These are phyloP conservation scores for Tolypocladium ophioglossoides DNA, from an alignment of 2,329 filamentous ascomycete genomes.

Conservation along the genomic window DNA sequence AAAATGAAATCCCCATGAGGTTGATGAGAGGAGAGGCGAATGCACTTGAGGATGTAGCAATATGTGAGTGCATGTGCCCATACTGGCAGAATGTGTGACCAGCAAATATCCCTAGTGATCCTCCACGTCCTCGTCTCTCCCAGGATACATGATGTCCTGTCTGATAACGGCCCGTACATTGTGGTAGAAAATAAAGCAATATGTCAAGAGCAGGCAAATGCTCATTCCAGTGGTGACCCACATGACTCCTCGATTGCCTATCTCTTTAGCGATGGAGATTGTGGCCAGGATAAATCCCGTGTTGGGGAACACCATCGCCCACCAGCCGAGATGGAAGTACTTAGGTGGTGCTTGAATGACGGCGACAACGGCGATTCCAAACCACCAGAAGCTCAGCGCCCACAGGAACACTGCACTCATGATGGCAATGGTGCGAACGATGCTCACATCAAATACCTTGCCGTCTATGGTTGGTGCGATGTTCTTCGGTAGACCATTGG, in stretches of 20 bases:
- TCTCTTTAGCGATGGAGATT: conserved; percentile 39
- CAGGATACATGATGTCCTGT: conserved; percentile 47
- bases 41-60: not conserved
- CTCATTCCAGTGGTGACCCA: conserved; percentile 42
- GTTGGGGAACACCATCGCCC: conserved; percentile 54
- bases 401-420: conserved; percentile 49
- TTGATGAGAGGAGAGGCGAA: not conserved
- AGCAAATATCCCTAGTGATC: conserved; percentile 16
- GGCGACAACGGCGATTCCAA: conserved; percentile 27
- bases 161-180: conserved; percentile 33
- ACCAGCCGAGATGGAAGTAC: conserved; percentile 52
- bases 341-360: conserved; percentile 28
- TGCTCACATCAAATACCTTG: conserved; percentile 26
- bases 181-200: conserved; percentile 31
- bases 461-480: conserved; percentile 33
- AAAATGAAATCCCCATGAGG: not conserved
- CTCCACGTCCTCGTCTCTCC: conserved; percentile 41
- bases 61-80: not conserved
- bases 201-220: conserved; percentile 29
- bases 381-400: conserved; percentile 52
- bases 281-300: conserved; percentile 48
- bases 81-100: not conserved
- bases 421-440: conserved; percentile 35
- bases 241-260: conserved; percentile 31
- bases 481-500: conserved; percentile 29